Evolutionary conservation across 768 basidiomycete species (phyloP).

Genomic region (Hydnomerulius pinastri): DNA sequence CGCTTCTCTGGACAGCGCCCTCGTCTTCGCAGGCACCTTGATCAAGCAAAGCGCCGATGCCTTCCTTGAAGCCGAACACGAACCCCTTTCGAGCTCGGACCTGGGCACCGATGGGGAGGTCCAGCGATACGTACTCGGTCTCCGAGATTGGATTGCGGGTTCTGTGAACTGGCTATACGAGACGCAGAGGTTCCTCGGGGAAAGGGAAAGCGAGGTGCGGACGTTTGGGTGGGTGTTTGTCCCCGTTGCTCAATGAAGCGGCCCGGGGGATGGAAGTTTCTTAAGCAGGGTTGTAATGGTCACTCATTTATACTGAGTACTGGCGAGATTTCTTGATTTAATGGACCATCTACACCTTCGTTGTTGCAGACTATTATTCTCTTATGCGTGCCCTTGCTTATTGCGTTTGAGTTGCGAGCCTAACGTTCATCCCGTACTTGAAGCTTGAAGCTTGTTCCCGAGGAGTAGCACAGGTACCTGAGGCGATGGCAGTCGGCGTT

Average conservation of each 20-base stretch:
- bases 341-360: no score
- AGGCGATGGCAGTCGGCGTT: no score
- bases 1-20: conserved; percentile 51
- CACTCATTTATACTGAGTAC: no score
- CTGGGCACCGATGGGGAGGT: conserved; percentile 26
- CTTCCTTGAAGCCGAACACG: conserved; percentile 26
- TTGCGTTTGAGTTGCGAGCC: no score
- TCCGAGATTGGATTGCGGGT: conserved; percentile 59
- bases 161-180: conserved; percentile 68
- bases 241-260: conserved; percentile 17
- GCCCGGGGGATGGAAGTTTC: no score
- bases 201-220: conserved; percentile 56
- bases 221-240: conserved; percentile 67
- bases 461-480: no score
- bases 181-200: conserved; percentile 60
- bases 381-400: no score
- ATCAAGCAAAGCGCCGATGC: conserved; percentile 31
- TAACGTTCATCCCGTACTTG: no score
- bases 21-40: conserved; percentile 21
- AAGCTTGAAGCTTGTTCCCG: no score
- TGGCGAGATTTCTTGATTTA: no score
- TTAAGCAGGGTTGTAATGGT: no score
- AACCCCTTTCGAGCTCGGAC: conserved; percentile 15
- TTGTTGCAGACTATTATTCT: no score
- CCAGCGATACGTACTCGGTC: conserved; percentile 45